Evolutionary conservation across 2,329 filamentous ascomycete genomes (phyloP).

Genomic region (Penicillium carneum): DNA sequence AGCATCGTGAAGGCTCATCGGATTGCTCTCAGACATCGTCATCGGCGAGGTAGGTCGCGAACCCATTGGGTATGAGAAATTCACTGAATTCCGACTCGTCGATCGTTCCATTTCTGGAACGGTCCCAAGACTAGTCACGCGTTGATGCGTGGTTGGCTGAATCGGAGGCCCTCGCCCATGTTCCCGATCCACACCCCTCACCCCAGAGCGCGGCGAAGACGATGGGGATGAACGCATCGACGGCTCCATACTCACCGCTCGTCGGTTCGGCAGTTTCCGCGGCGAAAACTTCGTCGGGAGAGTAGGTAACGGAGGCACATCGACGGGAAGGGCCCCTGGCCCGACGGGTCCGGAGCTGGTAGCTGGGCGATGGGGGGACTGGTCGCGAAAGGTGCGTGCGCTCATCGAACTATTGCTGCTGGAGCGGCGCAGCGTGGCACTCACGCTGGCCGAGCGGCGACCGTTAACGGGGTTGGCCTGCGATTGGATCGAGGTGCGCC

Average conservation of each 20-base stretch:
- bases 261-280: conserved; percentile 46
- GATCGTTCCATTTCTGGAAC: conserved; percentile 50
- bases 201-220: conserved; percentile 46
- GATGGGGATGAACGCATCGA: conserved; percentile 57
- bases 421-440: conserved; percentile 64
- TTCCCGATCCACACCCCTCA: conserved; percentile 50
- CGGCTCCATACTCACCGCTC: conserved; percentile 62
- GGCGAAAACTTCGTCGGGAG: conserved; percentile 64
- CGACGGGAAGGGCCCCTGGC: conserved; percentile 50
- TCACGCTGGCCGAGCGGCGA: conserved; percentile 49
- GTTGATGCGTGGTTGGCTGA: conserved; percentile 29
- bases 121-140: conserved; percentile 35
- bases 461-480: conserved; percentile 59
- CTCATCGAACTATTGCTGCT: conserved; percentile 83
- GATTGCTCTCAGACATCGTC: conserved; percentile 28
- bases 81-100: conserved; percentile 55
- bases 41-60: conserved; percentile 53
- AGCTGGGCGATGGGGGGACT: conserved; percentile 63
- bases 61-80: conserved; percentile 58
- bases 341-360: conserved; percentile 56
- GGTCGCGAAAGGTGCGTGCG: conserved; percentile 83
- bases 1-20: conserved; percentile 26
- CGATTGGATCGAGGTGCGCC: conserved; percentile 76
- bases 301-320: conserved; percentile 75
- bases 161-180: conserved; percentile 27